Base-by-base conservation (phyloP, 768 basidiomycete genomes). In the Boletus tylopilopsis region DNA sequence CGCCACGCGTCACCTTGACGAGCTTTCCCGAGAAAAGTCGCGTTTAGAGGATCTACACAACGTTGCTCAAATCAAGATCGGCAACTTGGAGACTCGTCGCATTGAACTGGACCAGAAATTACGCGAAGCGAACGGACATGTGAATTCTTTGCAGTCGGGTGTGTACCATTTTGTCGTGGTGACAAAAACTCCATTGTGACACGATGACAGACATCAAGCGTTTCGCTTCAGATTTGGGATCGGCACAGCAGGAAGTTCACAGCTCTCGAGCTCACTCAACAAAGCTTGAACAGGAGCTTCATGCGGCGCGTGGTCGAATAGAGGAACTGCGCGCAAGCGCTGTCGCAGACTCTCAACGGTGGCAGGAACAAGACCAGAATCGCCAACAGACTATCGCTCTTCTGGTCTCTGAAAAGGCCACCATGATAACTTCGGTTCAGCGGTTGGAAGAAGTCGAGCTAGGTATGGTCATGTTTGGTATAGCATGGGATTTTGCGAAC, bases 381-480 rank as follows among this genome's bases (percentile, higher is more conserved):
- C 84, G 86, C 56, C 82, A 81, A 51, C 83, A 83, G 58, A 87
- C 86, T 0, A 88, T 94, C 49, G 75, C 84, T 39, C 64, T 87
- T n/a, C 73, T 94, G 13, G 87, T 91, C 18, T 76, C 81, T 3
- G 87, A 89, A 60, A 88, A 87, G 65, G 76, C 80, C 7, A 73
- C 77, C 18, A 71, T 89, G 30, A 69, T 72, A 15, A 63, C 76
- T n/a, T 79, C 83, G 35, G 63, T 87, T 35, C 76, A 84, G 54
- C 76, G 77, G 43, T 61, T 85, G 39, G 78, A 80, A 37, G 76
- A 73, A 40, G 65, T 78, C n/a, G 85, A 87, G 61, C 68, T 73
- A 34, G 74, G 90, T 91, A 65, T 10, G 75, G 64, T n/a, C 21
- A n/a, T 19, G 39, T 23, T 33, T 38, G 32, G 22, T 49, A 13